Percentiles rank a stretch among this genome's conserved stretches.
phyloP scores from a whole-genome alignment of 1,284 basidiomycete species.

The Rugosomyces carneus region DNA sequence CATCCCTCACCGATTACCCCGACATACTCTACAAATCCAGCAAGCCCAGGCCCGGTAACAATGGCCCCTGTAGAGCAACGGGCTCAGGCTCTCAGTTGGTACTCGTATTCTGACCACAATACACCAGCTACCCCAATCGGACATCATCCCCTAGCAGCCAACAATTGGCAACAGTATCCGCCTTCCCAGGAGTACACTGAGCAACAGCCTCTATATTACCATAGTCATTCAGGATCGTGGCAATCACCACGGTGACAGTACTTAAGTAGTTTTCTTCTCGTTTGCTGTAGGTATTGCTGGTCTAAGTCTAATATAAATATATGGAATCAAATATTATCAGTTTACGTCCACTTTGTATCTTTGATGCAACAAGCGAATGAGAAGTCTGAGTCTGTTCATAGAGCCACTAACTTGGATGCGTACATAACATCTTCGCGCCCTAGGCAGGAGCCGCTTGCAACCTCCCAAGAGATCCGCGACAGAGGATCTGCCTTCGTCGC shows the following conservation, averaged over 20 bases:
- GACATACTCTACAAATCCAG: background rate
- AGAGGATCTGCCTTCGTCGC: conserved; percentile 64
- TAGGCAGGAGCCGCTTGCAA: conserved; percentile 44
- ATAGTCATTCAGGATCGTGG: background rate
- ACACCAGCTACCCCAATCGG: background rate
- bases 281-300: no score
- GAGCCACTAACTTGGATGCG: conserved; percentile 37
- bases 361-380: conserved; percentile 2
- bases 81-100: conserved; percentile 1
- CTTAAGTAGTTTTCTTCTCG: background rate
- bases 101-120: conserved; percentile 1
- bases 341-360: background rate
- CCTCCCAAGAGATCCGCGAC: conserved; percentile 67
- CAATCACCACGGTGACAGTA: background rate
- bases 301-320: no score
- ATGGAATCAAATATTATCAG: no score
- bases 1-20: background rate
- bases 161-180: background rate
- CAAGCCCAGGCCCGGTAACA: background rate
- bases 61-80: background rate
- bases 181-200: background rate
- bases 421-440: conserved; percentile 46
- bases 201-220: background rate
- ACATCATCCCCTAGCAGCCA: background rate
- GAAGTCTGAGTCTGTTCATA: background rate